These are phyloP conservation scores for Termitomyces sp. DNA, from an alignment of 1,284 basidiomycete species.

Conservation along the genomic window DNA sequence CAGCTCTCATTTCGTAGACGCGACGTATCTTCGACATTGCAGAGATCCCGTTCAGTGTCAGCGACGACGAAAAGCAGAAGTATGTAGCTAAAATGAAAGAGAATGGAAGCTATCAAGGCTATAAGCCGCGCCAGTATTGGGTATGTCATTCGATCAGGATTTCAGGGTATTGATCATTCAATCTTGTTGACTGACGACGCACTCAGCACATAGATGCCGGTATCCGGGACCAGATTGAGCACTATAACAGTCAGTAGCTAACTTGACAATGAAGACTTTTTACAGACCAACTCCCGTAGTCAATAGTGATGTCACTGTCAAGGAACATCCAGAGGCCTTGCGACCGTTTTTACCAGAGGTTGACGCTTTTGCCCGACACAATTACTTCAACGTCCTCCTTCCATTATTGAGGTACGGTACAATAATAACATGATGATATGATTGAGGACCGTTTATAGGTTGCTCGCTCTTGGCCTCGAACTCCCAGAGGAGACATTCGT, in stretches of 20 bases:
- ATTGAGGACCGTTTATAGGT: constrained; percentile 22
- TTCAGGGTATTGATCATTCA: not conserved
- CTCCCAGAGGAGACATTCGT: constrained; percentile 53
- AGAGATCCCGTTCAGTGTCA: constrained; percentile 52
- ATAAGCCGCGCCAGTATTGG: constrained; percentile 53
- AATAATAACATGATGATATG: not conserved
- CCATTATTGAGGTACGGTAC: constrained; percentile 30
- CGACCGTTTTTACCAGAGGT: constrained; percentile 56
- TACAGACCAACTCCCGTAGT: constrained; percentile 25
- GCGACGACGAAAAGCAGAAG: constrained; percentile 49
- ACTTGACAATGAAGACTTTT: not conserved
- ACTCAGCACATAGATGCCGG: constrained; percentile 46
- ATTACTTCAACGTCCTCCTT: constrained; percentile 28
- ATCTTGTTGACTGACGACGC: not conserved
- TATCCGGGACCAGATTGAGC: constrained; percentile 47
- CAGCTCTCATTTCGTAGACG: constrained; percentile 1
- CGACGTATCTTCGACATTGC: constrained; percentile 50
- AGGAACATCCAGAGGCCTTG: constrained; percentile 42
- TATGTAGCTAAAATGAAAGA: constrained; percentile 45
- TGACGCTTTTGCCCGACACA: constrained; percentile 39
- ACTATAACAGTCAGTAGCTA: constrained; percentile 3
- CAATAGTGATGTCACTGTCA: constrained; percentile 38
- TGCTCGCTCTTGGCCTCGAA: constrained; percentile 53
- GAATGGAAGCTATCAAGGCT: constrained; percentile 52
- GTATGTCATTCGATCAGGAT: constrained; percentile 25